Evolutionary conservation across 805 yeast genomes (phyloP).

Genomic region (Candida chauliodis): DNA sequence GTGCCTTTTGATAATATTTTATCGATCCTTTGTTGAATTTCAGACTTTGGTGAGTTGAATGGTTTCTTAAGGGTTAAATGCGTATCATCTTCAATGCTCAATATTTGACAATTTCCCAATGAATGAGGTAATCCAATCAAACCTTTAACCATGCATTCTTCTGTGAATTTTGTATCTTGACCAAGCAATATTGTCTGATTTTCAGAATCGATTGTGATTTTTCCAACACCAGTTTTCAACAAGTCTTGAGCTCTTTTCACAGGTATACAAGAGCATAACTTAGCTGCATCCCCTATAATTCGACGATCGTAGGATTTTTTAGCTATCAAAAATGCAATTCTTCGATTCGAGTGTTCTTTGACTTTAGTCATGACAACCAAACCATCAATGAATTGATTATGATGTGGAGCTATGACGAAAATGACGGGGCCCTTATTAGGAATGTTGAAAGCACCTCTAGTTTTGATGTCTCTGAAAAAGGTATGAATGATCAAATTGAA

Average conservation of each 20-base stretch:
- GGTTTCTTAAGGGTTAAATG: conserved; percentile 23
- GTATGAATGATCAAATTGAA: conserved; percentile 34
- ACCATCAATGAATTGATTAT: conserved; percentile 41
- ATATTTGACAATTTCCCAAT: conserved; percentile 32
- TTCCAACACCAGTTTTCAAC: conserved; percentile 26
- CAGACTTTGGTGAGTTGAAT: conserved; percentile 13
- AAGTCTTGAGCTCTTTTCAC: conserved; percentile 43
- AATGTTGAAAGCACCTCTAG: conserved; percentile 36
- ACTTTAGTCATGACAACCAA: conserved; percentile 35
- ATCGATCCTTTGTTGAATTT: conserved; percentile 13
- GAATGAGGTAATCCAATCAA: conserved; percentile 35
- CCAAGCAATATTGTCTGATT: conserved; percentile 24
- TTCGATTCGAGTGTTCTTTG: conserved; percentile 25
- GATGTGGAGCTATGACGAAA: conserved; percentile 43
- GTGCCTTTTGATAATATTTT: conserved; percentile 24
- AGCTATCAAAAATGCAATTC: conserved; percentile 36
- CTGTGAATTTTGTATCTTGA: conserved; percentile 29
- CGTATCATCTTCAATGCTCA: conserved; percentile 27
- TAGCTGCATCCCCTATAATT: conserved; percentile 31
- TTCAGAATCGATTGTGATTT: conserved; percentile 20
- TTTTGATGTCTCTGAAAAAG: conserved; percentile 37
- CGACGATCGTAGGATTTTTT: conserved; percentile 29
- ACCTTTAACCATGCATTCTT: conserved; percentile 32
- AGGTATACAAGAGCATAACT: conserved; percentile 34
- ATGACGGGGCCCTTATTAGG: conserved; percentile 36